These are phyloP conservation scores for Rhizomucor miehei DNA, from an alignment of 371 early-diverging fungal genomes.

Conservation along the genomic window DNA sequence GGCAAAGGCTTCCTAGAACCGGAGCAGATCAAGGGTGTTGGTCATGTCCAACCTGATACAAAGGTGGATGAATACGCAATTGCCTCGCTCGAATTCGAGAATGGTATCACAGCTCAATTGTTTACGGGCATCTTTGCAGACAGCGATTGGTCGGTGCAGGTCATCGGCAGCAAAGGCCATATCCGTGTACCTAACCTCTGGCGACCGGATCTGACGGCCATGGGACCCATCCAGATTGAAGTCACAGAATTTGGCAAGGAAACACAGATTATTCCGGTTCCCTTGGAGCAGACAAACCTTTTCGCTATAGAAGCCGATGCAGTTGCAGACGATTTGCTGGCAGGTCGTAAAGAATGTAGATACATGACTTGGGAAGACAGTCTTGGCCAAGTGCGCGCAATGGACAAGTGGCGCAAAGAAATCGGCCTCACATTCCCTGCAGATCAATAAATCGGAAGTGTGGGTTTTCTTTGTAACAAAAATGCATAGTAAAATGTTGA, in stretches of 20 bases:
- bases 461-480: no score
- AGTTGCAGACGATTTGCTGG: constrained; percentile 34
- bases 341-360: constrained; percentile 31
- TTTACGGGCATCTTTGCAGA: constrained; percentile 43
- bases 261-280: constrained; percentile 21
- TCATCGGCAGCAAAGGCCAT: constrained; percentile 34
- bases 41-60: constrained; percentile 35
- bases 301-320: constrained; percentile 44
- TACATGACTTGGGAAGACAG: constrained; percentile 46
- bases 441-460: constrained; percentile 20
- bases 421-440: constrained; percentile 40
- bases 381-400: constrained; percentile 34
- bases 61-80: constrained; percentile 47
- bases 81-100: constrained; percentile 36
- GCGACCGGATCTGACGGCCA: constrained; percentile 41
- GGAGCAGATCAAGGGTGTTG: constrained; percentile 32
- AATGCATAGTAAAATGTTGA: no score
- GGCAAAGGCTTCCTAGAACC: constrained; percentile 20
- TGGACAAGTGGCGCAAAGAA: constrained; percentile 46
- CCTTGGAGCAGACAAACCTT: constrained; percentile 28
- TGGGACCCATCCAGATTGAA: constrained; percentile 35
- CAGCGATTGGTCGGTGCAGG: constrained; percentile 30
- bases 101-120: constrained; percentile 30
- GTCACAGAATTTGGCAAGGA: constrained; percentile 21
- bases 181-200: constrained; percentile 35